Conservation (phyloP, 768 basidiomycete genomes). For the Phylloporus rhodoxanthus region DNA sequence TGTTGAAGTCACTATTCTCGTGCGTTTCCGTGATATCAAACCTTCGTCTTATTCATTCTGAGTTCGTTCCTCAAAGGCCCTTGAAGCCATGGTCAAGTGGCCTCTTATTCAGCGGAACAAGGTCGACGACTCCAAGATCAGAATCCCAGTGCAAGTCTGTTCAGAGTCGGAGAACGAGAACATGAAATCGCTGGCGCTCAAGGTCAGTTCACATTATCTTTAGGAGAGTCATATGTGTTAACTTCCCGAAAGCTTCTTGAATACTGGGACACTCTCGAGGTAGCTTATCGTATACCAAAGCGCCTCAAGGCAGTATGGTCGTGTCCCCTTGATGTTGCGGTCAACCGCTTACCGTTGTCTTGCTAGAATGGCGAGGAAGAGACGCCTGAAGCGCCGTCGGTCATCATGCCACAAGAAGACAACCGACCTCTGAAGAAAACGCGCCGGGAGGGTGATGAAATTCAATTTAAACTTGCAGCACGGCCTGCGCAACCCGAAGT, state of each 20-base stretch:
- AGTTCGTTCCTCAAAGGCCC: conserved; percentile 35
- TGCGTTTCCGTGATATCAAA: conserved; percentile 33
- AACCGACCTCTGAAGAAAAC: conserved; percentile 30
- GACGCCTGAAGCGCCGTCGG: conserved; percentile 9
- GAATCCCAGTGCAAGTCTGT: conserved; percentile 53
- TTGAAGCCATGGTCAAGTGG: conserved; percentile 71
- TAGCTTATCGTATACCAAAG: conserved; percentile 86
- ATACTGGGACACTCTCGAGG: conserved; percentile 71
- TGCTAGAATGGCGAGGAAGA: conserved; percentile 31
- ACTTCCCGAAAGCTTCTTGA: conserved; percentile 53
- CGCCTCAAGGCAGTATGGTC: conserved; percentile 41
- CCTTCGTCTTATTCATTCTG: neutral
- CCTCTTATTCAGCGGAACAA: conserved; percentile 84
- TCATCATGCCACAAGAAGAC: conserved; percentile 24
- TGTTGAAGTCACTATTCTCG: conserved; percentile 61
- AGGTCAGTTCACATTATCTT: conserved; percentile 38
- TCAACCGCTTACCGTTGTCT: neutral
- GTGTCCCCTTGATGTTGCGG: neutral
- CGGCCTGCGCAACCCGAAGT: neutral
- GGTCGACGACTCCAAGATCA: conserved; percentile 77
- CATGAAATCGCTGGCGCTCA: conserved; percentile 54
- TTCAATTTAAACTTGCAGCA: conserved; percentile 15
- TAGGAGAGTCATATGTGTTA: neutral
- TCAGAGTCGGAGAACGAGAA: conserved; percentile 49
- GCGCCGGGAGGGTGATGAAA: conserved; percentile 24